Evolutionary conservation across 2,329 filamentous ascomycete species (phyloP).

Genomic region (Cercospora beticola): DNA sequence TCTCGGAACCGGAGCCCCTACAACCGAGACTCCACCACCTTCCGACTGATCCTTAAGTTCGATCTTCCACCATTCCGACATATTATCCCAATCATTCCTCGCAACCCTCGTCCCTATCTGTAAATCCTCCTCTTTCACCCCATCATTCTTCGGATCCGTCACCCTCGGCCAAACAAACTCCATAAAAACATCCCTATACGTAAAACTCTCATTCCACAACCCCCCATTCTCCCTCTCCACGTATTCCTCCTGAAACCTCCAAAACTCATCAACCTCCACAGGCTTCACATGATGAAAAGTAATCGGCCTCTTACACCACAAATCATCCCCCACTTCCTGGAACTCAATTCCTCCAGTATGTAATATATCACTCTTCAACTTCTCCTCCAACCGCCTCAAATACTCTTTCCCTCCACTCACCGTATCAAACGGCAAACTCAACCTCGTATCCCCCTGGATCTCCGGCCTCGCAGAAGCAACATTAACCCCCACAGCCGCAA

Average conservation of each 20-base stretch:
- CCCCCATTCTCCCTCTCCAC: slow-evolving; percentile 5
- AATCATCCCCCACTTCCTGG: slow-evolving; percentile 20
- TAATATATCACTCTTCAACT: neutral
- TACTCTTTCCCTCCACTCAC: neutral
- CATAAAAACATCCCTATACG: slow-evolving; percentile 18
- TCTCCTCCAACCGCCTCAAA: neutral
- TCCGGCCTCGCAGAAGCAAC: slow-evolving; percentile 27
- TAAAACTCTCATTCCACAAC: slow-evolving; percentile 10
- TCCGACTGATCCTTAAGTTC: neutral
- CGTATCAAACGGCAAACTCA: slow-evolving; percentile 9
- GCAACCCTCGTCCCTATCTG: neutral
- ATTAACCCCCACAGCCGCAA: slow-evolving; percentile 28
- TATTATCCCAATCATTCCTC: slow-evolving; percentile 16
- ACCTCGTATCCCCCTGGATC: slow-evolving; percentile 27
- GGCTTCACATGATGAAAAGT: slow-evolving; percentile 30
- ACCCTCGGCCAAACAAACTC: slow-evolving; percentile 7
- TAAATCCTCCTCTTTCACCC: neutral
- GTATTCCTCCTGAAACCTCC: slow-evolving; percentile 21
- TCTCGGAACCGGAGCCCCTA: neutral
- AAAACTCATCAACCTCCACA: slow-evolving; percentile 23
- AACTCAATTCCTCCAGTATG: too few relatives aligned
- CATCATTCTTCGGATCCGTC: neutral
- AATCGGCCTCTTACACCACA: slow-evolving; percentile 32
- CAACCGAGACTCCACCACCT: neutral
- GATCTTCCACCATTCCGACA: slow-evolving; percentile 18